These are phyloP conservation scores for Celoporthe dispersa DNA, from an alignment of 2,329 filamentous ascomycete species.

Conservation along the genomic window DNA sequence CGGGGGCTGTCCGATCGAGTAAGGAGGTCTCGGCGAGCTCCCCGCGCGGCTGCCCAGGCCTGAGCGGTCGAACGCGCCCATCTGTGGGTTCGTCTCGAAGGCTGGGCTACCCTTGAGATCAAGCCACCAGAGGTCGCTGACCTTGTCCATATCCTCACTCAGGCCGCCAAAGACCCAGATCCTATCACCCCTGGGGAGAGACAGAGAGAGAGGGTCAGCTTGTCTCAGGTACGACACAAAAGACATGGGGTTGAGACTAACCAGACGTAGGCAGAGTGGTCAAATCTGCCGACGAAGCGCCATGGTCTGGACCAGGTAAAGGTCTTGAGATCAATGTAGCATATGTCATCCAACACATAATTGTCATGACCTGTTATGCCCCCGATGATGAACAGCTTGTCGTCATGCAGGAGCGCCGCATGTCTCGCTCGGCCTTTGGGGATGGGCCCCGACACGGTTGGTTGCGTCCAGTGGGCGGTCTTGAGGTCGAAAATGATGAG, in stretches of 20 bases:
- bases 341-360: constrained; percentile 92
- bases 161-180: constrained; percentile 97
- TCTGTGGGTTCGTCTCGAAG: constrained; percentile 71
- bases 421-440: constrained; percentile 91
- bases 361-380: constrained; percentile 95
- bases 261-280: constrained; percentile 95
- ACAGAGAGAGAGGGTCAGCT: constrained; percentile 26
- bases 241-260: constrained; percentile 30
- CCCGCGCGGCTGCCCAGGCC: constrained; percentile 45
- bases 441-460: constrained; percentile 79
- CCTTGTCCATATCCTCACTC: constrained; percentile 95
- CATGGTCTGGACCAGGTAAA: constrained; percentile 97
- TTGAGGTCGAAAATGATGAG: constrained; percentile 95
- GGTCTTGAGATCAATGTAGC: constrained; percentile 94
- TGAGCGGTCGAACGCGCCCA: constrained; percentile 56
- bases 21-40: constrained; percentile 57
- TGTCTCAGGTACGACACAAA: neutral
- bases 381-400: constrained; percentile 94
- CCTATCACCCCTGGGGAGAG: constrained; percentile 63
- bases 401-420: constrained; percentile 91
- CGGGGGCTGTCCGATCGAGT: constrained; percentile 53
- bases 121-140: constrained; percentile 95
- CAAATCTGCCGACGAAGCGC: constrained; percentile 93
- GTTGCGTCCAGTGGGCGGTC: constrained; percentile 94
- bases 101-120: constrained; percentile 90